Evolutionary conservation across 1,284 basidiomycete genomes (phyloP).

Genomic region (Puccinia triticina): DNA sequence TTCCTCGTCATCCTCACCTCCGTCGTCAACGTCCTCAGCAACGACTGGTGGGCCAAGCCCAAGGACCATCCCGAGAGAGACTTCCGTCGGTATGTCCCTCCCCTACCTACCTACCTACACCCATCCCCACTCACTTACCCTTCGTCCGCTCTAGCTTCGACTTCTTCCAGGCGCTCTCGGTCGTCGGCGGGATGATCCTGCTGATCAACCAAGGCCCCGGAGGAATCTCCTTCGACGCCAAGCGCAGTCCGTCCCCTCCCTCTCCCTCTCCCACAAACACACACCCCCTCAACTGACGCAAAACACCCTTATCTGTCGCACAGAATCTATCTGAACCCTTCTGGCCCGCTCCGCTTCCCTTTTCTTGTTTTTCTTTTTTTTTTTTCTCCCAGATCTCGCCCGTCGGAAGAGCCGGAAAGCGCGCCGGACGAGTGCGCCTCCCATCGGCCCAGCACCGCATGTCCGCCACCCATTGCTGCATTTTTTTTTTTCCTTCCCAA

Average conservation of each 20-base stretch:
- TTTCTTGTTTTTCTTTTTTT: no score
- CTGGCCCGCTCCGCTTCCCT: no score
- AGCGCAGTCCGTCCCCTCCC: slow-evolving; percentile 15
- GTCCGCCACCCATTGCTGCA: no score
- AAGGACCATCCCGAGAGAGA: slow-evolving; percentile 46
- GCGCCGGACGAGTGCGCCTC: no score
- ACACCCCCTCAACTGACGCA: no score
- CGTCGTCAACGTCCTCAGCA: slow-evolving; percentile 36
- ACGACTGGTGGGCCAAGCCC: slow-evolving; percentile 48
- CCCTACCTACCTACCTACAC: background rate
- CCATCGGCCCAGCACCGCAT: no score
- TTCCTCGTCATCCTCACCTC: slow-evolving; percentile 44
- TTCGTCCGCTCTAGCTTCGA: slow-evolving; percentile 19
- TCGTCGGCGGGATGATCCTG: slow-evolving; percentile 43
- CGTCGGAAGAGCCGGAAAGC: no score
- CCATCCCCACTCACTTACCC: background rate
- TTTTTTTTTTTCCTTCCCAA: no score
- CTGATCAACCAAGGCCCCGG: slow-evolving; percentile 49
- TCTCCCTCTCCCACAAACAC: background rate
- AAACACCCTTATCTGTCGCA: no score
- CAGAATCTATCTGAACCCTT: no score
- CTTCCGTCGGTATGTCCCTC: slow-evolving; percentile 28
- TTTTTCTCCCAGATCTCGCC: no score
- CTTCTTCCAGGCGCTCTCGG: slow-evolving; percentile 44
- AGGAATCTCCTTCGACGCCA: slow-evolving; percentile 41